phyloP scores from a whole-genome alignment of 1,139 yeast genomes.

The Yamadazyma diddensiae region DNA sequence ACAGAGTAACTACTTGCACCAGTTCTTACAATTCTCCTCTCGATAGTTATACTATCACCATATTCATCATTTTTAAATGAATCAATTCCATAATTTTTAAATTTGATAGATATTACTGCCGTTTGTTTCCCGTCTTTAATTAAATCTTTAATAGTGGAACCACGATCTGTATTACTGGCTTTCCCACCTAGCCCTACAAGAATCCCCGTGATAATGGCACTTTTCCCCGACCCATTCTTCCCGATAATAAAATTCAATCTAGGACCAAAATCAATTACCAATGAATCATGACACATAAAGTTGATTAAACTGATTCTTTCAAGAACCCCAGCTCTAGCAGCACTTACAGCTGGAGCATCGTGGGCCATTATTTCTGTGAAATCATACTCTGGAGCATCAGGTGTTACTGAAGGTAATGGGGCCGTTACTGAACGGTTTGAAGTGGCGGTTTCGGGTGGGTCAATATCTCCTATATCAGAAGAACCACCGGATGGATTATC shows the following conservation, averaged over 20 bases:
- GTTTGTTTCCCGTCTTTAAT: conserved; percentile 75
- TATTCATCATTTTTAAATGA: conserved; percentile 62
- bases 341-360: not conserved
- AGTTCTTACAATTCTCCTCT: conserved; percentile 59
- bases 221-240: conserved; percentile 92
- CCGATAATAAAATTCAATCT: conserved; percentile 90
- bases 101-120: conserved; percentile 57
- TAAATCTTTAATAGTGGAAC: conserved; percentile 62
- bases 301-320: conserved; percentile 57
- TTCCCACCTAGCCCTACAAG: conserved; percentile 92
- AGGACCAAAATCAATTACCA: conserved; percentile 76
- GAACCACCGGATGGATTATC: no score
- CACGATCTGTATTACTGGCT: conserved; percentile 89
- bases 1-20: conserved; percentile 52
- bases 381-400: no score
- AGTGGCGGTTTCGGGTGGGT: no score
- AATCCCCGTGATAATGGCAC: conserved; percentile 88
- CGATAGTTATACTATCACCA: conserved; percentile 69
- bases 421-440: no score
- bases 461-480: no score
- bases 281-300: conserved; percentile 83
- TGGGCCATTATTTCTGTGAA: no score
- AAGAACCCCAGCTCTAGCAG: conserved; percentile 47
- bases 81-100: conserved; percentile 62
- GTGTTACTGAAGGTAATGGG: no score